Evolutionary conservation across 371 early-diverging fungal genomes (phyloP).

Genomic region (Circinella minor): DNA sequence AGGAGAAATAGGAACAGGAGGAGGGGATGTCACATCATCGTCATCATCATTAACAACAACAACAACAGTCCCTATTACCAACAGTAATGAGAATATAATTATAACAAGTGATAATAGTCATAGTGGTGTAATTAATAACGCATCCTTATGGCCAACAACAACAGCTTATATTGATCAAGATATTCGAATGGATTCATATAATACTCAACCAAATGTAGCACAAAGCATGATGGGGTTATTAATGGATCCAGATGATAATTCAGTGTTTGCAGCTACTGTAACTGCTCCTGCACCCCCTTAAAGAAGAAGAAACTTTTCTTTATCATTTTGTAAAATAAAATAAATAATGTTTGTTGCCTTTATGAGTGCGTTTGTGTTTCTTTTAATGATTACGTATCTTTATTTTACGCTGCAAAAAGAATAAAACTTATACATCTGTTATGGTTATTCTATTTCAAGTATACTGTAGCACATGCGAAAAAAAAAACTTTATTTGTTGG

Average conservation of each 20-base stretch:
- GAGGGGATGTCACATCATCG: too few species aligned
- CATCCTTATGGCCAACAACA: neutral
- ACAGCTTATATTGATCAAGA: neutral
- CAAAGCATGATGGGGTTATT: conserved; percentile 7
- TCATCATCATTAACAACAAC: neutral
- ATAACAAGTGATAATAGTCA: too few species aligned
- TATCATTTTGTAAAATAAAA: neutral
- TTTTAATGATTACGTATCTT: too few species aligned
- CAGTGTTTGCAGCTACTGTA: conserved; percentile 5
- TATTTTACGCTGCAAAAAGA: too few species aligned
- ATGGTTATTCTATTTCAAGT: too few species aligned
- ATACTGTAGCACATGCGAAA: too few species aligned
- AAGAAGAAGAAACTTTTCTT: neutral
- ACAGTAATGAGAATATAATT: neutral
- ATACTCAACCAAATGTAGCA: conserved; percentile 1
- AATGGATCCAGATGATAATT: conserved; percentile 6
- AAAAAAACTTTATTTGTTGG: too few species aligned
- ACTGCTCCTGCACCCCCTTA: conserved; percentile 1
- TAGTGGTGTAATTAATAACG: neutral
- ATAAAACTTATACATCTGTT: neutral
- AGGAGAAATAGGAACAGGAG: too few species aligned
- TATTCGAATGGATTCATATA: neutral
- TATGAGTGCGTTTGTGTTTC: too few species aligned
- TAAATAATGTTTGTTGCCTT: neutral
- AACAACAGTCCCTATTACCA: neutral